Percentiles rank a stretch among this genome's conserved stretches.
These are phyloP conservation scores for Pilatotrama ljubarskyi DNA, from an alignment of 768 basidiomycete species.

Conservation along the genomic window DNA sequence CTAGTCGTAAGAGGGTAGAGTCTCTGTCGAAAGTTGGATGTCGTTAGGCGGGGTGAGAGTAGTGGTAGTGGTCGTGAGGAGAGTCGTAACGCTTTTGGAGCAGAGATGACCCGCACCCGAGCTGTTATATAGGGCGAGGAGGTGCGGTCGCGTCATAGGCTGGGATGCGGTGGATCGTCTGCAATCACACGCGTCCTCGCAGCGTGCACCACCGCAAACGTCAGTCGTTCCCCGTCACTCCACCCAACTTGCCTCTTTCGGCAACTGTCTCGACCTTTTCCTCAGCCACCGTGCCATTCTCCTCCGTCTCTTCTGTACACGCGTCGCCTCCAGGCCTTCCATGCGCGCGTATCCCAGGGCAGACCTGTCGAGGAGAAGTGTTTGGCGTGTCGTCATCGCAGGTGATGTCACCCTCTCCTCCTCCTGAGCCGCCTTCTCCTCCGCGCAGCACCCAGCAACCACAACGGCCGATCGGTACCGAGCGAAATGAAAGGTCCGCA, in stretches of 20 bases:
- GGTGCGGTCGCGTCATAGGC: constrained; percentile 4
- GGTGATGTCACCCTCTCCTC: constrained; percentile 1
- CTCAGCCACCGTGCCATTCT: background rate
- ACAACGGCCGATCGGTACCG: background rate
- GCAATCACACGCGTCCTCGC: background rate
- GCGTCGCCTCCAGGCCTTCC: no score
- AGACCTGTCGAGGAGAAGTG: background rate
- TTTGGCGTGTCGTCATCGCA: background rate
- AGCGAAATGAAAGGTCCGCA: background rate
- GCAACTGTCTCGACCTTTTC: background rate
- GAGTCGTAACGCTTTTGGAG: constrained; percentile 12
- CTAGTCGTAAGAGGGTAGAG: background rate
- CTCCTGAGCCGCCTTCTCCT: background rate
- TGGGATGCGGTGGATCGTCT: background rate
- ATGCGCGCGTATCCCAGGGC: background rate
- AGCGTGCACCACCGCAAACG: background rate
- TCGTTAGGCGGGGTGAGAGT: background rate
- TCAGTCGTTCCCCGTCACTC: background rate
- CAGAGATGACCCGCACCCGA: background rate
- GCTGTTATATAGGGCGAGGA: background rate
- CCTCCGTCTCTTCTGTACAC: background rate
- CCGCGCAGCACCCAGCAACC: background rate
- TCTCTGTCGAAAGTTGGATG: background rate
- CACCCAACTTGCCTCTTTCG: background rate
- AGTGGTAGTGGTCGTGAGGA: constrained; percentile 2